Evolutionary conservation across 2,329 filamentous ascomycete genomes (phyloP).

Genomic region (Karstenula rhodostoma): DNA sequence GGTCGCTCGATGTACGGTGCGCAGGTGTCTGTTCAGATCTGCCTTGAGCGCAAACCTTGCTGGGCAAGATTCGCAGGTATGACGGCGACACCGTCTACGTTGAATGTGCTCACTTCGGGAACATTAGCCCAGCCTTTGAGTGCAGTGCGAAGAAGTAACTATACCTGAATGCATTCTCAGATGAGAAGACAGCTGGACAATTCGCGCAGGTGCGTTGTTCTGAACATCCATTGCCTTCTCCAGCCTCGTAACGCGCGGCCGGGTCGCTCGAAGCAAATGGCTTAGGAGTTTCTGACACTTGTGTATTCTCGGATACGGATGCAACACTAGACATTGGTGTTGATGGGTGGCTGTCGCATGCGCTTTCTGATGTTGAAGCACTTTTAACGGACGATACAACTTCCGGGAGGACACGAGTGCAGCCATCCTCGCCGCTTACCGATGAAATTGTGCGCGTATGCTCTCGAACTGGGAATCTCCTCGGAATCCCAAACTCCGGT

Average conservation of each 20-base stretch:
- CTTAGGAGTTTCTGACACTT: neutral
- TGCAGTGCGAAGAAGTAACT: neutral
- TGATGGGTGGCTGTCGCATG: neutral
- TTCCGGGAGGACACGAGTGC: neutral
- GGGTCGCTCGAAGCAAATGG: too few species aligned
- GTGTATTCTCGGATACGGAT: neutral
- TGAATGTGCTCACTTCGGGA: neutral
- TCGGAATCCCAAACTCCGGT: too few species aligned
- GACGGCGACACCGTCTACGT: slow-evolving; percentile 21
- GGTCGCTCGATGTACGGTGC: slow-evolving; percentile 16
- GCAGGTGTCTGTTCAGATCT: slow-evolving; percentile 20
- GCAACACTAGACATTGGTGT: neutral
- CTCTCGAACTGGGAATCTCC: neutral
- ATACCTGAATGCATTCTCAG: neutral
- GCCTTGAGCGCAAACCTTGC: slow-evolving; percentile 20
- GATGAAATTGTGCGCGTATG: neutral
- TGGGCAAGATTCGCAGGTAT: slow-evolving; percentile 17
- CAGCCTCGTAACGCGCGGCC: too few species aligned
- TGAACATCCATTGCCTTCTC: neutral
- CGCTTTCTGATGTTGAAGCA: neutral
- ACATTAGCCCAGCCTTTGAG: slow-evolving; percentile 10
- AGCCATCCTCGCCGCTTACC: neutral
- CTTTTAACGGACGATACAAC: neutral
- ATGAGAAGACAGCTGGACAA: neutral
- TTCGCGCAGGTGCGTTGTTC: neutral